Base-by-base conservation (phyloP, 345 rosid genomes). In the Euclidium syriacum region DNA sequence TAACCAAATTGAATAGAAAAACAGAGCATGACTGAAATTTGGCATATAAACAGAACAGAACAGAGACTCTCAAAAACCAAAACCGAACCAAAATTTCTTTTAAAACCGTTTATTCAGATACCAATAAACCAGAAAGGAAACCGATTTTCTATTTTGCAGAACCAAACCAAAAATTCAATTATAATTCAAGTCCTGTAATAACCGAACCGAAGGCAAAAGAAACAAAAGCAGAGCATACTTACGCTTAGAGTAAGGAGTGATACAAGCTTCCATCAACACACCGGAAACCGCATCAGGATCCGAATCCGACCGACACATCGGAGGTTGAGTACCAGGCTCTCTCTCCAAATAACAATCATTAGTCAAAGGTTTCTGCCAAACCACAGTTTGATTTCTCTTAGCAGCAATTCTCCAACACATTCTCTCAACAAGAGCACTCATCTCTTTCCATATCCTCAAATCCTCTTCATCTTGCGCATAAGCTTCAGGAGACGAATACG, bases 351-450 rank as follows among this genome's bases (percentile, higher is more conserved):
- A 94, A 74, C 99, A 94, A 66, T 90, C 96, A 79, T 90, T 90
- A 51, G 78, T 90, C 27, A 90, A 77, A 36, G 97, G 97, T 70
- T 90, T 94, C 74, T 83, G 92, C 99, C 97, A 94, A 70, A 94
- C 78, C 24, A 90, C 99, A 46, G 99, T 94, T 74, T 94, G 99
- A 76, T 94, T 86, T 81, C 75, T 81, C 80, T 87, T 94, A 8
- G 80, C 72, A 60, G 97, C 99, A 56, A 94, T 76, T 65, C 77
- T 90, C 99, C 99, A 94, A 60, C 99, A 94, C 99, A 94, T 94
- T 24, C 96, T 75, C 22, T 70, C 87, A 15, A 84, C 99, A 62
- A 94, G 87, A 64, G 87, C 80, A 70, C 97, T 94, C 97, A 94
- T 90, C 67, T 86, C 85, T 55, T 60, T 90, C 99, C 99, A 90